Evolutionary conservation across 2,329 filamentous ascomycete genomes (phyloP), one percentile per base, ranked within the genome.

Genomic region (Colletotrichum lentis): DNA sequence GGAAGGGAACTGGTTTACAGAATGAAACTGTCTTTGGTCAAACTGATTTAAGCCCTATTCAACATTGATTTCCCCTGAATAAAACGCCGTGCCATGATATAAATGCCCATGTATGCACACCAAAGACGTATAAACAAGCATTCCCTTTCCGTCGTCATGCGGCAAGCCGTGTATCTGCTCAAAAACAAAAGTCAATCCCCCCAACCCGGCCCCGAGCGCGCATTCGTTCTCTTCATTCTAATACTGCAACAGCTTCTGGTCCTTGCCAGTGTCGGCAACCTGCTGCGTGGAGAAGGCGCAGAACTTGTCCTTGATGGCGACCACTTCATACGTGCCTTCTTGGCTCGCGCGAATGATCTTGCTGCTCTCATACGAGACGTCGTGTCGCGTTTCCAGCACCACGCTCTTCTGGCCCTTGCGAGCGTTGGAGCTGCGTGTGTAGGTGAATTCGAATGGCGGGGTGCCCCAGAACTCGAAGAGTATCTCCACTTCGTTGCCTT

Each of bases 381-480:
- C 94, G 72, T 96, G 94, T 73, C 92, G 88, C 71, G 96, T 97
- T 81, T 99, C 96, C 20, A 99, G 84, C 41, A 99, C 87, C 73
- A 90, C 85, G 44, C 90, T 88, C 75, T 89, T 91, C 78, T 93
- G 92, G 1, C 91, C 91, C 81, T 90, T 93, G 67, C 86, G 91
- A 62, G 89, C 90, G 76, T 97, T 97, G 52, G 93, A 93, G 79
- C 91, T 96, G 70, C 96, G 87, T 22, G 94, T 98, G 78, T 97
- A 98, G 65, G 95, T 97, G 77, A 98, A 99, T 80, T 98, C 96
- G 75, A 99, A 99, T 1, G 96, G 96, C 70, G 96, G 94, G 6
- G 92, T 94, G 64, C 96, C 96, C 83, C 92, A 94, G 80, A 99
- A 99, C 74, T 97, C 92, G 74, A 99, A 98, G 8, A 93, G 82